Conservation (phyloP, 495 filamentous ascomycete species). For the Parathielavia appendiculata region DNA sequence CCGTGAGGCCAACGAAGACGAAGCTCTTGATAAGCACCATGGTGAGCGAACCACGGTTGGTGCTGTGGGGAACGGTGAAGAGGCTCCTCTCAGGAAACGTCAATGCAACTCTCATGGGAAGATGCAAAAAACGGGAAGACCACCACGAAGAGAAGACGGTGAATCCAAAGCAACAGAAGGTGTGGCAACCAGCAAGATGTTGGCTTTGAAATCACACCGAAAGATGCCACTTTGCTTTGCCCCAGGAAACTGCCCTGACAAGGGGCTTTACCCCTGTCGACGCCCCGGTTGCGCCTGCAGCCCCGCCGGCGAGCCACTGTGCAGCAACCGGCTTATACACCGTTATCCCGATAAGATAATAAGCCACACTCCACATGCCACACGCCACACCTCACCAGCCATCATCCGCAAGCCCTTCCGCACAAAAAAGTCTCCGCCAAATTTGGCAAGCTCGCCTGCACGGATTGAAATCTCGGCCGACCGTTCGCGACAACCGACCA, state of each 20-base stretch:
- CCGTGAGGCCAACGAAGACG: constrained; percentile 44
- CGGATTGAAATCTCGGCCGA: constrained; percentile 16
- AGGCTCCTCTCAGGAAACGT: background rate
- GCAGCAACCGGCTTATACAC: background rate
- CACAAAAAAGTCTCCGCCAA: constrained; percentile 32
- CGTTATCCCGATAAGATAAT: constrained; percentile 11
- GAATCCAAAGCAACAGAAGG: constrained; percentile 1
- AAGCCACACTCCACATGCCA: constrained; percentile 17
- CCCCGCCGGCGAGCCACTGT: background rate
- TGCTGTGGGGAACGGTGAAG: background rate
- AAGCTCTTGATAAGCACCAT: constrained; percentile 54
- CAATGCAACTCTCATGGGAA: constrained; percentile 9
- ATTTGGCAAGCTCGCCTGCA: constrained; percentile 12
- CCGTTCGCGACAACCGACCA: constrained; percentile 13
- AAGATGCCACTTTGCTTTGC: constrained; percentile 37
- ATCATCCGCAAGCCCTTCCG: constrained; percentile 27
- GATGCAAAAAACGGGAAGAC: constrained; percentile 2
- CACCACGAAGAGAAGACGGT: background rate
- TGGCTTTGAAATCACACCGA: constrained; percentile 30
- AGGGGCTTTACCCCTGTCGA: constrained; percentile 9
- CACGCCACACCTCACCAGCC: constrained; percentile 15
- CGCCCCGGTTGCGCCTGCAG: background rate
- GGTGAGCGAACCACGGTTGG: constrained; percentile 15
- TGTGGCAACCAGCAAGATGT: constrained; percentile 17
- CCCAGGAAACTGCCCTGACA: constrained; percentile 16